Conservation (phyloP, 1,139 yeast species). For the Saccharomyces hybrid region DNA sequence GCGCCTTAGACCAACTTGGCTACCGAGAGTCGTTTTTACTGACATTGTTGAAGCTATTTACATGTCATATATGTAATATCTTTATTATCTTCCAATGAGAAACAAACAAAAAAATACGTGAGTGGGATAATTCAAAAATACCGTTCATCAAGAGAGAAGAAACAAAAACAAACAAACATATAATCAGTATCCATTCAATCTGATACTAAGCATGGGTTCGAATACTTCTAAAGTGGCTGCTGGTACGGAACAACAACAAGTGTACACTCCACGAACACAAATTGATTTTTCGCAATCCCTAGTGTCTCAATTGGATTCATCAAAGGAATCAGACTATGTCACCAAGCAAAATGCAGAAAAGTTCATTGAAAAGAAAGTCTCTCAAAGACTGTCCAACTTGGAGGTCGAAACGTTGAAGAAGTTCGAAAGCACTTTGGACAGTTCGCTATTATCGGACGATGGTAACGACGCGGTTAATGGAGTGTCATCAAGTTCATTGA, state of each 20-base stretch:
- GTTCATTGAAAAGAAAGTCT: constrained; percentile 69
- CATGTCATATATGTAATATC: neutral
- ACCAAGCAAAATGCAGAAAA: constrained; percentile 74
- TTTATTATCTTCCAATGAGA: neutral
- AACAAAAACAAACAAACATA: neutral
- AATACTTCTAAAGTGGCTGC: constrained; percentile 11
- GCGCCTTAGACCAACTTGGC: too few species aligned
- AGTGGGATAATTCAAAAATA: neutral
- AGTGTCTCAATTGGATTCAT: constrained; percentile 61
- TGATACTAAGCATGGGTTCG: constrained; percentile 7
- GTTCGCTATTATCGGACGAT: constrained; percentile 36
- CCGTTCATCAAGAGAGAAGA: neutral
- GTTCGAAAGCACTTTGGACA: constrained; percentile 47
- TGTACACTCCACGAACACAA: constrained; percentile 50
- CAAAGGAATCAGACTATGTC: constrained; percentile 74
- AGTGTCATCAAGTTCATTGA: constrained; percentile 30
- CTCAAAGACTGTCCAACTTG: constrained; percentile 54
- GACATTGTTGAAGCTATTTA: neutral
- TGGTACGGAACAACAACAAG: constrained; percentile 6
- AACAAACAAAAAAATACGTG: neutral
- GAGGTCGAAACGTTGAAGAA: constrained; percentile 51
- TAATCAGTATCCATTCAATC: neutral
- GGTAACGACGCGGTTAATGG: constrained; percentile 29
- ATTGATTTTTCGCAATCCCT: constrained; percentile 66
- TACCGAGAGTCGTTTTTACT: constrained; percentile 7